Evolutionary conservation across 2,329 filamentous ascomycete species (phyloP).

Genomic region (Cercospora sp.): DNA sequence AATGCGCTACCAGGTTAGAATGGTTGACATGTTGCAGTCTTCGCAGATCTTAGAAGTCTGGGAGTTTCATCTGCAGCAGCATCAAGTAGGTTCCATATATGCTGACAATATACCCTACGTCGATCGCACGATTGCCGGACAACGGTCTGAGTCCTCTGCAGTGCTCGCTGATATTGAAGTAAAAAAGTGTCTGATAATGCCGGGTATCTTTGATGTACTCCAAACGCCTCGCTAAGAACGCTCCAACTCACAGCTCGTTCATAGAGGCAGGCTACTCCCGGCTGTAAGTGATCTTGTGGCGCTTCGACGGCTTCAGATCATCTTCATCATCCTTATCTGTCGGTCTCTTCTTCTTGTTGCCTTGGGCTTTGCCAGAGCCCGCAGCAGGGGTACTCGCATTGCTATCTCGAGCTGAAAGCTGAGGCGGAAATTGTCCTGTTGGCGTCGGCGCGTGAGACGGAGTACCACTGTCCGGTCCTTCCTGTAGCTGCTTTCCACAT

Average conservation of each 20-base stretch:
- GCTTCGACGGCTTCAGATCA: constrained; percentile 47
- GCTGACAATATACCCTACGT: not conserved
- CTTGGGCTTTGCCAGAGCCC: constrained; percentile 39
- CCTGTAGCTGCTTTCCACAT: constrained; percentile 30
- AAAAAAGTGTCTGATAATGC: not conserved
- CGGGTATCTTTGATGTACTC: constrained; percentile 4
- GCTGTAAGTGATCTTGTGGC: constrained; percentile 53
- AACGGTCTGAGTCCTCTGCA: not conserved
- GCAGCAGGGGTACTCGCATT: constrained; percentile 46
- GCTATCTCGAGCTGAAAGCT: constrained; percentile 42
- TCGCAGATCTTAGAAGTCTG: not conserved
- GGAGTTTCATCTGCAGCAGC: not conserved
- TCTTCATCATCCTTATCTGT: constrained; percentile 49
- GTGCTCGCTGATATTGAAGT: not conserved
- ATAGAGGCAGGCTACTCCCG: constrained; percentile 41
- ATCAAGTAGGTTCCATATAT: not conserved
- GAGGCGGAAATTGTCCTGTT: constrained; percentile 48
- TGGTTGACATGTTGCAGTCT: not conserved
- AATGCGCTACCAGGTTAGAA: not conserved
- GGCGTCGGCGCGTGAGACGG: constrained; percentile 52
- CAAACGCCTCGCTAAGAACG: constrained; percentile 25
- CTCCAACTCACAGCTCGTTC: constrained; percentile 1
- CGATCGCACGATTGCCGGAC: not conserved
- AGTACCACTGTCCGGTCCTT: constrained; percentile 39
- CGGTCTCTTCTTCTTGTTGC: constrained; percentile 50